These are phyloP conservation scores for Gyrodon lividus DNA, from an alignment of 768 basidiomycete genomes.

Conservation along the genomic window DNA sequence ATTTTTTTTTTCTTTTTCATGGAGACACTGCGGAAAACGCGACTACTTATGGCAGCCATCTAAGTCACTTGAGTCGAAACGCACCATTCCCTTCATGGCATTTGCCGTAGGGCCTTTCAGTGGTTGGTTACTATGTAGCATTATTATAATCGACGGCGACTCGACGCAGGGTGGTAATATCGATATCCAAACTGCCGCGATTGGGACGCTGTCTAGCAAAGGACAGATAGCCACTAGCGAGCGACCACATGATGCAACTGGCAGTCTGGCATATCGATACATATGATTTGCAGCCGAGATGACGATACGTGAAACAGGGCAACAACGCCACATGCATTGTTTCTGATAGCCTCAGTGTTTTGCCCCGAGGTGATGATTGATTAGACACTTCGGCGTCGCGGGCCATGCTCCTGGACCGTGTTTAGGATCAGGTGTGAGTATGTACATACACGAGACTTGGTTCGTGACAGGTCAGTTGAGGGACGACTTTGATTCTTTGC, in stretches of 20 bases:
- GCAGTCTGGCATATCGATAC: too few relatives aligned
- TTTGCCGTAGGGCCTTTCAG: too few relatives aligned
- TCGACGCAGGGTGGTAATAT: too few relatives aligned
- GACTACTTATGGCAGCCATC: slow-evolving; percentile 1
- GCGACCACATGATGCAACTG: neutral
- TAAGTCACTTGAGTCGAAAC: neutral
- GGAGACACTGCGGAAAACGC: slow-evolving; percentile 16
- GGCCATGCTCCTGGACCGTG: neutral
- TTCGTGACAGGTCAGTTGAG: neutral
- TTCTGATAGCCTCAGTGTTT: slow-evolving; percentile 2
- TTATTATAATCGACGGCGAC: too few relatives aligned
- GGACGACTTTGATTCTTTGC: slow-evolving; percentile 1
- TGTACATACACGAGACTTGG: neutral
- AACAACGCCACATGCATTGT: neutral
- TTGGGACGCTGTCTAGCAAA: neutral
- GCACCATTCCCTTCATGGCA: too few relatives aligned
- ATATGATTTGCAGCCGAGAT: neutral
- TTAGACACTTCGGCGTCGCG: neutral
- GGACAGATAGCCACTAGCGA: neutral
- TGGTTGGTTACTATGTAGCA: too few relatives aligned
- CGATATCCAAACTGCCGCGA: neutral
- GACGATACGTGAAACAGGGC: neutral
- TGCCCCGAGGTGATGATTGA: neutral
- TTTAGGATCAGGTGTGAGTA: neutral
- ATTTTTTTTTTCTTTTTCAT: slow-evolving; percentile 12